Percentiles rank a stretch among this genome's conserved stretches.
Conservation (phyloP, 2,329 filamentous ascomycete genomes). For the Aspergillus neotritici region DNA sequence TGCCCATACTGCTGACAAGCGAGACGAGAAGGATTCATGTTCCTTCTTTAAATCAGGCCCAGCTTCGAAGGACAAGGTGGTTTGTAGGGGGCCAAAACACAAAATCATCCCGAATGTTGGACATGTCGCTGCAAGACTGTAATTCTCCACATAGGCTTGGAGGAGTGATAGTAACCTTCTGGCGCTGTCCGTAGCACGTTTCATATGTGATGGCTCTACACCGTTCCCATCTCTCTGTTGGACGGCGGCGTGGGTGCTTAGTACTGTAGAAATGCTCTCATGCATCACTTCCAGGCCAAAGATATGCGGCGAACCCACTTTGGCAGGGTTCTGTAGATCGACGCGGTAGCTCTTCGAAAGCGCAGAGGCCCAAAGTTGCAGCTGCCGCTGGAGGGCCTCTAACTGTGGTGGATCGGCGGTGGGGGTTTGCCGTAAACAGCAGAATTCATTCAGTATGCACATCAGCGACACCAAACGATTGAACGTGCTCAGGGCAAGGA, state of each 20-base stretch:
- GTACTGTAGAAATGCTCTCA: slow-evolving; percentile 21
- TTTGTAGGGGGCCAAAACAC: slow-evolving; percentile 26
- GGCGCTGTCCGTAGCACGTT: slow-evolving; percentile 31
- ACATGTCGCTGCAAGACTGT: slow-evolving; percentile 35
- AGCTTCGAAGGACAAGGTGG: slow-evolving; percentile 14
- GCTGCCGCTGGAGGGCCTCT: slow-evolving; percentile 25
- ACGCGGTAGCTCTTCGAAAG: slow-evolving; percentile 28
- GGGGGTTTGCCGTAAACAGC: slow-evolving; percentile 21
- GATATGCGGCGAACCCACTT: slow-evolving; percentile 27
- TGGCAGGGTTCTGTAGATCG: slow-evolving; percentile 21
- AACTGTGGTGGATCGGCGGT: slow-evolving; percentile 21
- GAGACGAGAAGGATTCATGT: slow-evolving; percentile 24
- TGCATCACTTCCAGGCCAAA: slow-evolving; percentile 33
- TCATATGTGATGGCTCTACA: slow-evolving; percentile 15
- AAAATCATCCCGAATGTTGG: slow-evolving; percentile 40
- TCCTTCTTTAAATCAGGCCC: slow-evolving; percentile 24
- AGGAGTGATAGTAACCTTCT: slow-evolving; percentile 33
- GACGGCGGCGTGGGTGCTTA: slow-evolving; percentile 23
- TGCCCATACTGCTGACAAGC: slow-evolving; percentile 26
- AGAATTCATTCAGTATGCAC: slow-evolving; percentile 30
- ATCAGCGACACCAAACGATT: slow-evolving; percentile 45
- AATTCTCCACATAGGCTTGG: slow-evolving; percentile 36
- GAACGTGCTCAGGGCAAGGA: slow-evolving; percentile 49
- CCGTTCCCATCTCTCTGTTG: slow-evolving; percentile 19
- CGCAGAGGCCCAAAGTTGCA: slow-evolving; percentile 28